Evolutionary conservation across 179 eudicot genomes (phyloP), one percentile per base, ranked within the genome.

Genomic region (Gypsophila paniculata): DNA sequence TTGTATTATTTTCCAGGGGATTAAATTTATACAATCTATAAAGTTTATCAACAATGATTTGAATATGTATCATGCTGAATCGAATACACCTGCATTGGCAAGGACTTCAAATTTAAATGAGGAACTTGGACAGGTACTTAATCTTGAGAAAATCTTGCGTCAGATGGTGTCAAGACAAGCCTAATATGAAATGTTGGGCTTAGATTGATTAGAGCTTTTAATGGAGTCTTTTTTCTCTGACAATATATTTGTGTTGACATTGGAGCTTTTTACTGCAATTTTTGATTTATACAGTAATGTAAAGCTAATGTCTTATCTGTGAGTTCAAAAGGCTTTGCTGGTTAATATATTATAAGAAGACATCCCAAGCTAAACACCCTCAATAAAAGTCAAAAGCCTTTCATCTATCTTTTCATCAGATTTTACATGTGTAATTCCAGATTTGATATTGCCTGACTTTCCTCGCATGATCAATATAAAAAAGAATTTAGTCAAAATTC

Each of bases 41-140:
- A 84, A 95, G 82, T 95, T 88, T 71, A 95, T 95, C 80, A 92
- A 95, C 82, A 87, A 90, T 76, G 99, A 95, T 76, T 79, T 95
- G 77, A 85, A 82, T 73, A 95, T 95, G 99, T 95, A 88, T 77
- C 98, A 95, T 77, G 78, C 81, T 64, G 98, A 89, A 78, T 85
- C 89, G 72, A 85, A 92, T 75, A 95, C 98, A 34, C 93, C 98
- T 74, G 98, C 99, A 42, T 84, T 82, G 86, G 99, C 99, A 68
- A 86, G 99, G 57, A 95, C 99, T 60, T 95, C 99, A 74, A 95
- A 95, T 82, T 85, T 95, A 58, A 95, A 95, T 79, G 99, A 95
- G 89, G 99, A 95, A 79, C 99, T 95, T 85, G 99, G 99, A 72
- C 99, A 95, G 96, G 99, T 95, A 84, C 70, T 49, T 42, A 53